Percentiles rank a stretch among this genome's conserved stretches.
These are phyloP conservation scores for Dunaliella primolecta DNA, from an alignment of 139 green algal species.

Conservation along the genomic window DNA sequence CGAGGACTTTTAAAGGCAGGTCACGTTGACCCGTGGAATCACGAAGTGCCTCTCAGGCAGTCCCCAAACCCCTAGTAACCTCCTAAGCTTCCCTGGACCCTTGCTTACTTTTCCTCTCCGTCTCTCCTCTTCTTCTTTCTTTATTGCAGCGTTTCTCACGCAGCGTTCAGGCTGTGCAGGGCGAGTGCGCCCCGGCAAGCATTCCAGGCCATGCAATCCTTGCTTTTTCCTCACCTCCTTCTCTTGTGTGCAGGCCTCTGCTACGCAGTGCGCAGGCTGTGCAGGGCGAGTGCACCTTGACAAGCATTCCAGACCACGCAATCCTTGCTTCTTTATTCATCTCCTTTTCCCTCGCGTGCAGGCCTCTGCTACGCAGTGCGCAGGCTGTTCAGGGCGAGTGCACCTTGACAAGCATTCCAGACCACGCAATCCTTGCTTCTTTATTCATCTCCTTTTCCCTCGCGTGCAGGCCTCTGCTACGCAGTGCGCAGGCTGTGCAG, in stretches of 20 bases:
- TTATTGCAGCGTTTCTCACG: constrained; percentile 41
- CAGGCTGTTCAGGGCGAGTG: too few relatives aligned
- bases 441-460: not conserved
- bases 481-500: too few relatives aligned
- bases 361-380: constrained; percentile 57
- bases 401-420: too few relatives aligned
- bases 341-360: not conserved
- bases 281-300: constrained; percentile 78
- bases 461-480: constrained; percentile 38
- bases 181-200: constrained; percentile 74
- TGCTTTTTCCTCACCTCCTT: too few relatives aligned
- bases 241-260: constrained; percentile 50
- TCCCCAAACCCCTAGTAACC: too few relatives aligned
- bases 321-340: not conserved
- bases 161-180: constrained; percentile 75
- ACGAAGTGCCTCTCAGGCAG: too few relatives aligned
- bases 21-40: too few relatives aligned
- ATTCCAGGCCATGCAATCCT: constrained; percentile 86
- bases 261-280: constrained; percentile 65
- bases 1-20: too few relatives aligned
- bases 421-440: too few relatives aligned
- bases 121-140: constrained; percentile 8
- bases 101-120: not conserved
- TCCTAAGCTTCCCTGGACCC: too few relatives aligned
- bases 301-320: too few relatives aligned